These are phyloP conservation scores for Fusarium staphyleae DNA, from an alignment of 2,329 filamentous ascomycete genomes.

Conservation along the genomic window DNA sequence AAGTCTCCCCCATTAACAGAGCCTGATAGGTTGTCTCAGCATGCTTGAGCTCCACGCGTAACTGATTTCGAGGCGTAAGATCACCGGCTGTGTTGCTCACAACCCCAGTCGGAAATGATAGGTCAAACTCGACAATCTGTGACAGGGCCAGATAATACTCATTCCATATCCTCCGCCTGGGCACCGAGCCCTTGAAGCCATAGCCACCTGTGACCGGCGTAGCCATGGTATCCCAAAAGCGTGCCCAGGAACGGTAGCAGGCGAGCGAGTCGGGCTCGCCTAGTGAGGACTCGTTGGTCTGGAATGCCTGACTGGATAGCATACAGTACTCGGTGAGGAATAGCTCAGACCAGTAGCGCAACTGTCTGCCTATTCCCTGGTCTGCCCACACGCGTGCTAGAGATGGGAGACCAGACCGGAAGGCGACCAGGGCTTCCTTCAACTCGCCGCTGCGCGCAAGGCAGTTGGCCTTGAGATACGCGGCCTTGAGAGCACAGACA, in stretches of 20 bases:
- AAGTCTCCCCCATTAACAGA: conserved; percentile 77
- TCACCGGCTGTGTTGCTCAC: conserved; percentile 52
- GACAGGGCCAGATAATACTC: conserved; percentile 85
- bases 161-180: conserved; percentile 77
- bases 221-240: conserved; percentile 67
- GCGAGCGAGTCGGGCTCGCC: conserved; percentile 61
- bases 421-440: conserved; percentile 69
- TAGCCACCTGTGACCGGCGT: conserved; percentile 59
- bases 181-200: conserved; percentile 65
- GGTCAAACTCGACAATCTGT: conserved; percentile 71
- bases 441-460: conserved; percentile 58
- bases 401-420: conserved; percentile 70
- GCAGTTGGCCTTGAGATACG: conserved; percentile 76
- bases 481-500: conserved; percentile 80
- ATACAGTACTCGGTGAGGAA: conserved; percentile 78
- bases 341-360: conserved; percentile 80
- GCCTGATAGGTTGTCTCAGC: conserved; percentile 83
- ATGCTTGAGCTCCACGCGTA: conserved; percentile 78
- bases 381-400: conserved; percentile 61
- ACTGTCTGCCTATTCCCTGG: conserved; percentile 66
- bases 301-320: conserved; percentile 67
- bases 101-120: conserved; percentile 64
- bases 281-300: conserved; percentile 58
- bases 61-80: conserved; percentile 64
- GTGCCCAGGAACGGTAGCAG: conserved; percentile 71